phyloP scores from a whole-genome alignment of 202 grass and related monocot genomes.

The Elaeis oleifera region DNA sequence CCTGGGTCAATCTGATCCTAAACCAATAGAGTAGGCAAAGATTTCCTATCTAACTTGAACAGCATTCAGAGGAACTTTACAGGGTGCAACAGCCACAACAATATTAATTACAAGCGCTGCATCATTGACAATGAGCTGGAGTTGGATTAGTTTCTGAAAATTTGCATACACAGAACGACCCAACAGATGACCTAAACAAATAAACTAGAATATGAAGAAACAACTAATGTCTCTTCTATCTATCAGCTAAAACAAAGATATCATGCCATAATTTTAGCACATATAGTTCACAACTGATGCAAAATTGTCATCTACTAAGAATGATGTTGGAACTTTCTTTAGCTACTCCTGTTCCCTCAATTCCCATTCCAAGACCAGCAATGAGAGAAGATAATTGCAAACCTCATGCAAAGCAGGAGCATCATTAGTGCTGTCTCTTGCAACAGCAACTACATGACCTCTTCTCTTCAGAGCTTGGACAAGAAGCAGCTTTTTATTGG shows the following conservation, averaged over 20 bases:
- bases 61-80: constrained; percentile 87
- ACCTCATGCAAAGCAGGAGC: constrained; percentile 67
- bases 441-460: constrained; percentile 89
- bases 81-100: constrained; percentile 66
- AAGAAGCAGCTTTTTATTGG: constrained; percentile 76
- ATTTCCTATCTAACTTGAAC: constrained; percentile 61
- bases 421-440: constrained; percentile 62
- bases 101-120: constrained; percentile 88
- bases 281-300: constrained; percentile 75
- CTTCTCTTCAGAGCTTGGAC: constrained; percentile 53
- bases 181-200: constrained; percentile 67
- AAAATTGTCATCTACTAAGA: constrained; percentile 91
- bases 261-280: not conserved
- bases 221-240: too few relatives aligned
- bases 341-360: constrained; percentile 94
- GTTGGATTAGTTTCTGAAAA: constrained; percentile 94
- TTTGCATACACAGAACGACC: constrained; percentile 91
- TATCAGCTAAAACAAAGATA: too few relatives aligned
- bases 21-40: not conserved
- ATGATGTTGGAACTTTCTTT: constrained; percentile 99
- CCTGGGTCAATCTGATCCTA: too few relatives aligned
- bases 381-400: constrained; percentile 1
- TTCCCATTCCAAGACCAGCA: constrained; percentile 88
- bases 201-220: too few relatives aligned
- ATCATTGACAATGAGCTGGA: constrained; percentile 86